These are phyloP conservation scores for Stromatinia cepivora DNA, from an alignment of 2,329 filamentous ascomycete species.

Conservation along the genomic window DNA sequence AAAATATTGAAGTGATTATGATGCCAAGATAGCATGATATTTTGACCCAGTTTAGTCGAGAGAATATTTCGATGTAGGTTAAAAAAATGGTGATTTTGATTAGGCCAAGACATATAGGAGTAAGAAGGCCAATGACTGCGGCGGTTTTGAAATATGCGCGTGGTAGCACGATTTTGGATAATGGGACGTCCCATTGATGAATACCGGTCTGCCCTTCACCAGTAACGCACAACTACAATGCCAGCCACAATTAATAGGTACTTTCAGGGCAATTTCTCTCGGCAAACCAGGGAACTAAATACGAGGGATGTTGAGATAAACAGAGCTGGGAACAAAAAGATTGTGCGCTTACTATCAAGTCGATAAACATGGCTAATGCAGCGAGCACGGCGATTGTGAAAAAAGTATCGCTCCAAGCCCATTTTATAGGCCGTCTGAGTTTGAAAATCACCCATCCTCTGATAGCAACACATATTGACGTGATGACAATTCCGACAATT, in stretches of 20 bases:
- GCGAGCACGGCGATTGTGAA: background rate
- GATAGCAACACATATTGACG: background rate
- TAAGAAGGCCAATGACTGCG: background rate
- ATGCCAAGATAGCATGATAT: background rate
- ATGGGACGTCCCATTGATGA: background rate
- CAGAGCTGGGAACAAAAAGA: background rate
- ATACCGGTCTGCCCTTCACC: background rate
- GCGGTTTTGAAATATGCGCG: background rate
- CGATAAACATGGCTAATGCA: background rate
- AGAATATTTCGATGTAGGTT: background rate
- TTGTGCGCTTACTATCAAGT: background rate
- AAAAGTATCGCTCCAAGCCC: background rate
- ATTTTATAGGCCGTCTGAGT: background rate
- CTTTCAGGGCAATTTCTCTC: background rate
- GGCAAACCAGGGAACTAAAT: background rate
- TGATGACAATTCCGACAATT: background rate
- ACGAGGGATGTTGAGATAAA: background rate
- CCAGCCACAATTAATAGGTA: background rate
- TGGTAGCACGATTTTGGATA: background rate
- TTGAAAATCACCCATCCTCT: background rate
- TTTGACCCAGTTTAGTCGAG: background rate
- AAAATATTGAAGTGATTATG: background rate
- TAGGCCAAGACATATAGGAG: background rate
- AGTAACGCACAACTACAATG: background rate
- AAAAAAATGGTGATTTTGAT: background rate